phyloP scores from a whole-genome alignment of 805 yeast genomes.

The Komagataella populi region DNA sequence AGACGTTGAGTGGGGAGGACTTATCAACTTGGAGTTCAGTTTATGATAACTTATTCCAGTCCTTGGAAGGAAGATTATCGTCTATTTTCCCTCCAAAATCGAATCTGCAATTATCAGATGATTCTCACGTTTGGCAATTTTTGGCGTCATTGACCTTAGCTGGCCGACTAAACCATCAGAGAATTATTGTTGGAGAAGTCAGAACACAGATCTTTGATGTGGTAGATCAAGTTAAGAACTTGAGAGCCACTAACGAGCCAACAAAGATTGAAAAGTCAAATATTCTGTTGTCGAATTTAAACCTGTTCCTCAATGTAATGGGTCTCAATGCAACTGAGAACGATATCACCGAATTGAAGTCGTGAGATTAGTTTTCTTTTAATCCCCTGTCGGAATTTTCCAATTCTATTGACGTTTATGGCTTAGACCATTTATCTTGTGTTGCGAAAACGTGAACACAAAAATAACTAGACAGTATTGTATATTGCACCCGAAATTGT shows the following conservation, averaged over 20 bases:
- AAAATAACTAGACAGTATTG: too few species aligned
- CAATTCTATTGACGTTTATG: too few species aligned
- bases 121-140: conserved; percentile 91
- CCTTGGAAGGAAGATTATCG: conserved; percentile 64
- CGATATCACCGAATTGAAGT: conserved; percentile 67
- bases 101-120: conserved; percentile 30
- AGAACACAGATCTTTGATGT: conserved; percentile 88
- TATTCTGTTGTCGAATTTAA: conserved; percentile 59
- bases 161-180: conserved; percentile 81
- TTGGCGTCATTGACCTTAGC: conserved; percentile 88
- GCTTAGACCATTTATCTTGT: too few species aligned
- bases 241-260: conserved; percentile 20
- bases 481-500: too few species aligned
- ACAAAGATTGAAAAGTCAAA: conserved; percentile 32
- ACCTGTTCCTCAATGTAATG: conserved; percentile 89
- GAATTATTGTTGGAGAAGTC: conserved; percentile 87
- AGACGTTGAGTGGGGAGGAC: conserved; percentile 36
- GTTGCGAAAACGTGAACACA: too few species aligned
- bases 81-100: conserved; percentile 66
- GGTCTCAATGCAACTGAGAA: conserved; percentile 87
- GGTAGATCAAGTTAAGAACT: conserved; percentile 57
- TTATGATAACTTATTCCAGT: conserved; percentile 71
- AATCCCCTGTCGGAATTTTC: too few species aligned
- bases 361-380: background rate
- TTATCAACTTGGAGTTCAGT: conserved; percentile 62